phyloP scores from a whole-genome alignment of 768 basidiomycete species.

The Termitomyces sp. region DNA sequence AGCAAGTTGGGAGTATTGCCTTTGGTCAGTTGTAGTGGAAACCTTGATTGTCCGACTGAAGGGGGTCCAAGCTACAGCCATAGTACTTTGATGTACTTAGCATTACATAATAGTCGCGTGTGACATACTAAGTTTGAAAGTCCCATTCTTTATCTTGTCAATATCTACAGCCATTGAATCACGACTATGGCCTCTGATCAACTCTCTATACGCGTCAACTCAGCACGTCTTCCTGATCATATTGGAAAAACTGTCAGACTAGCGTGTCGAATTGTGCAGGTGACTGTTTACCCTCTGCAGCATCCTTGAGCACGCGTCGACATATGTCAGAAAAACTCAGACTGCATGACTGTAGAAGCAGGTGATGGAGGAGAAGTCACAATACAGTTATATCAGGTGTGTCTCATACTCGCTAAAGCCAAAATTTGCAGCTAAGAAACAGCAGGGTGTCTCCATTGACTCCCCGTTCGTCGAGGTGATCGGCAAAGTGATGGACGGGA shows the following conservation, averaged over 20 bases:
- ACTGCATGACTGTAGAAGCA: constrained; percentile 54
- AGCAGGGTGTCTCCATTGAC: constrained; percentile 39
- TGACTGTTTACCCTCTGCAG: constrained; percentile 20
- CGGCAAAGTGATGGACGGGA: constrained; percentile 52
- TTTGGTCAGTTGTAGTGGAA: no score
- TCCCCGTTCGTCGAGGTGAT: constrained; percentile 66
- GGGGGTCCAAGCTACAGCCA: no score
- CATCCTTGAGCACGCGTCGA: not conserved
- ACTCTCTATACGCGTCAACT: constrained; percentile 55
- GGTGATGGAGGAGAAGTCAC: constrained; percentile 64
- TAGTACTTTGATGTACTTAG: no score
- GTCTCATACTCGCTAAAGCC: constrained; percentile 9
- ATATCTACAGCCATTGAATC: not conserved
- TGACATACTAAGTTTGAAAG: not conserved
- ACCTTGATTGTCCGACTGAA: no score
- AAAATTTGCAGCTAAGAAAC: not conserved
- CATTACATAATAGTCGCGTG: no score
- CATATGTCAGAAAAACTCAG: constrained; percentile 34
- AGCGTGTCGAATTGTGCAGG: constrained; percentile 56
- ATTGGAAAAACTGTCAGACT: constrained; percentile 55
- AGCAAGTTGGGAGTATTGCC: no score
- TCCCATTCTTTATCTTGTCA: not conserved
- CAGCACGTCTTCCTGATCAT: constrained; percentile 49
- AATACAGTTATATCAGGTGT: constrained; percentile 38
- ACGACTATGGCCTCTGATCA: constrained; percentile 35